These are phyloP conservation scores for Botryotinia convoluta DNA, from an alignment of 2,329 filamentous ascomycete genomes.

Conservation along the genomic window DNA sequence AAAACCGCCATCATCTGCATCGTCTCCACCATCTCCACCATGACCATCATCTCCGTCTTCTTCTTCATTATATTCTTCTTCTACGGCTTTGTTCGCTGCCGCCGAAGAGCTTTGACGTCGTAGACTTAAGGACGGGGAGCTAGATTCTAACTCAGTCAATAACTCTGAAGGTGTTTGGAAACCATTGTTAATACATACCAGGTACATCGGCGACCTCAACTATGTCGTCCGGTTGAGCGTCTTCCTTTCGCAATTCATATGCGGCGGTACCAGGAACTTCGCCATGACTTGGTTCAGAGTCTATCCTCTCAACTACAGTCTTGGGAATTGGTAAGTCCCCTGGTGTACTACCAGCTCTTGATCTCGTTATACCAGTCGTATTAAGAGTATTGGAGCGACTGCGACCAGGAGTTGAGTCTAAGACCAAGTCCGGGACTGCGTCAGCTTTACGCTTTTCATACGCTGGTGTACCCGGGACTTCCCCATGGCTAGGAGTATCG, in stretches of 20 bases:
- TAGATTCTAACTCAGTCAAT: constrained; percentile 63
- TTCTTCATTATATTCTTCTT: constrained; percentile 62
- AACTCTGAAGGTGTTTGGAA: constrained; percentile 43
- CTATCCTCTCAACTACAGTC: constrained; percentile 57
- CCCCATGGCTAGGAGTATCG: constrained; percentile 55
- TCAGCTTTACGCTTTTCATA: constrained; percentile 55
- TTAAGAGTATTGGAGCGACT: constrained; percentile 27
- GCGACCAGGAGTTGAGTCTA: constrained; percentile 36
- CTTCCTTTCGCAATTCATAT: constrained; percentile 53
- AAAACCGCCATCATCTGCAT: constrained; percentile 49
- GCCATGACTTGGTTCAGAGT: constrained; percentile 55
- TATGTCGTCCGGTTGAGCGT: constrained; percentile 60
- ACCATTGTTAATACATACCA: constrained; percentile 51
- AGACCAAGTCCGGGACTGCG: constrained; percentile 60
- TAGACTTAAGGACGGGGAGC: constrained; percentile 45
- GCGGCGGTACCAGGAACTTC: constrained; percentile 61
- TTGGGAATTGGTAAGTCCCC: constrained; percentile 51
- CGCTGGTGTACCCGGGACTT: constrained; percentile 59
- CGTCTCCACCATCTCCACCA: background rate
- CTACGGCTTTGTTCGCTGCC: constrained; percentile 37
- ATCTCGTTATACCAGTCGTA: constrained; percentile 22
- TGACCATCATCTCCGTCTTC: constrained; percentile 44
- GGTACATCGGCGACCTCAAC: constrained; percentile 47
- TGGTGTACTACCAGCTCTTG: constrained; percentile 35
- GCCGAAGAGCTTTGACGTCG: constrained; percentile 39